These are phyloP conservation scores for Pachysandra terminalis DNA, from an alignment of 164 flowering plant genomes.

Conservation along the genomic window DNA sequence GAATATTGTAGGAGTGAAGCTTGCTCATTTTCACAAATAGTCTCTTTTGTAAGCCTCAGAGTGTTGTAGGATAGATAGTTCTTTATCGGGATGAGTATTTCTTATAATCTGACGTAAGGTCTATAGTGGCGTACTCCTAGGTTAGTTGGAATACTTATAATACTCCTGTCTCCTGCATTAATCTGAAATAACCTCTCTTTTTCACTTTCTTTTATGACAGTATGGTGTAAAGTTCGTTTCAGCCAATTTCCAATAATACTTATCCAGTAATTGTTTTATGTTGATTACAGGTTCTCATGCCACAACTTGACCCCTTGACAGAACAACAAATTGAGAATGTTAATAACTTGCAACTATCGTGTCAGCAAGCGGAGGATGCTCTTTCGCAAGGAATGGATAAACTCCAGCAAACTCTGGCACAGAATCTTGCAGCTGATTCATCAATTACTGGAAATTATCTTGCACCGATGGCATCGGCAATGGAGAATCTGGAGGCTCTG, in stretches of 20 bases:
- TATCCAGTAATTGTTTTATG: slow-evolving; percentile 3
- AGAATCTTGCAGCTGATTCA: slow-evolving; percentile 50
- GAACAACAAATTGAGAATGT: slow-evolving; percentile 58
- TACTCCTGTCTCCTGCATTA: not conserved
- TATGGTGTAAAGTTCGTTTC: not conserved
- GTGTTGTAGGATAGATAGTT: no score
- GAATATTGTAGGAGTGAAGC: no score
- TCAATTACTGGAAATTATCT: slow-evolving; percentile 51
- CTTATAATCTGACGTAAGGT: not conserved
- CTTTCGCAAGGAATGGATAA: slow-evolving; percentile 91
- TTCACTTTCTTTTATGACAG: not conserved
- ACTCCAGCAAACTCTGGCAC: slow-evolving; percentile 64
- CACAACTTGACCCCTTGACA: slow-evolving; percentile 65
- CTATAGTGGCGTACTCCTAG: not conserved
- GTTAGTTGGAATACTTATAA: not conserved
- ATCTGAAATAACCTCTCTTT: not conserved
- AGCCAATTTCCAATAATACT: not conserved
- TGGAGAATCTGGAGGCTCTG: slow-evolving; percentile 70
- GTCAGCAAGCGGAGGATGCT: slow-evolving; percentile 98
- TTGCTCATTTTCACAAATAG: no score
- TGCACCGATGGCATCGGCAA: slow-evolving; percentile 56
- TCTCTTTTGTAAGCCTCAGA: no score
- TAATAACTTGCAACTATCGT: slow-evolving; percentile 58
- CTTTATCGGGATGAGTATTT: no score
- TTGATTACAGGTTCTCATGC: slow-evolving; percentile 62